Evolutionary conservation across 2,329 filamentous ascomycete genomes (phyloP).

Genomic region (Fusarium sp.): DNA sequence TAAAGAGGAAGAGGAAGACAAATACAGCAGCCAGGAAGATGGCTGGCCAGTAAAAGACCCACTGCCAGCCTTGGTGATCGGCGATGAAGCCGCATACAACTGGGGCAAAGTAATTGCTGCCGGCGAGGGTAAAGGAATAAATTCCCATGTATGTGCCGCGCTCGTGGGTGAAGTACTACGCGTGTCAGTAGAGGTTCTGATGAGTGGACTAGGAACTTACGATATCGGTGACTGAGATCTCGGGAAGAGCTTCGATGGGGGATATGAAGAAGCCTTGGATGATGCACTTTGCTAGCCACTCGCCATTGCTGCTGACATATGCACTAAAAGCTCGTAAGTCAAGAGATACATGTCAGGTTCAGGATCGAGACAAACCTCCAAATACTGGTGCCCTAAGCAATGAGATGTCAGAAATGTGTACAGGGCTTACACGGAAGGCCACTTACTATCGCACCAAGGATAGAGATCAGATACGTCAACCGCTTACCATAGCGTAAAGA

Average conservation of each 20-base stretch:
- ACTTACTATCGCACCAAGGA: conserved; percentile 42
- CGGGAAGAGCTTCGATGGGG: conserved; percentile 56
- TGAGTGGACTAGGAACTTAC: conserved; percentile 13
- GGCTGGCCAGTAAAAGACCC: conserved; percentile 50
- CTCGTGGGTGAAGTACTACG: conserved; percentile 50
- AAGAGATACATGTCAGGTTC: fast-evolving
- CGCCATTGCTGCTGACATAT: conserved; percentile 47
- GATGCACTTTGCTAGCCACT: conserved; percentile 55
- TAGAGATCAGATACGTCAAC: conserved; percentile 49
- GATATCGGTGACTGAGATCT: conserved; percentile 54
- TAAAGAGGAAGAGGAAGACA: not conserved
- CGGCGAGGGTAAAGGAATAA: conserved; percentile 50
- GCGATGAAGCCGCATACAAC: conserved; percentile 55
- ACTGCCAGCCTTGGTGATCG: conserved; percentile 49
- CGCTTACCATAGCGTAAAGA: conserved; percentile 55
- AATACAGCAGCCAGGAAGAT: not conserved
- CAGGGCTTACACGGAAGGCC: fast-evolving
- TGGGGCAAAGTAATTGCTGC: conserved; percentile 54
- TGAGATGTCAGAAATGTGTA: not conserved
- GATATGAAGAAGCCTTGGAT: conserved; percentile 53
- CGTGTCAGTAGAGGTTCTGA: fast-evolving
- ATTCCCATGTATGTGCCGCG: conserved; percentile 53
- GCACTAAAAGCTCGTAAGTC: conserved; percentile 21
- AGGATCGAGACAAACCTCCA: conserved; percentile 20
- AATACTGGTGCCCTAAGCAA: conserved; percentile 28